Evolutionary conservation across 352 stramenopile species (phyloP).

Genomic region (Halophytophthora batemanensis): DNA sequence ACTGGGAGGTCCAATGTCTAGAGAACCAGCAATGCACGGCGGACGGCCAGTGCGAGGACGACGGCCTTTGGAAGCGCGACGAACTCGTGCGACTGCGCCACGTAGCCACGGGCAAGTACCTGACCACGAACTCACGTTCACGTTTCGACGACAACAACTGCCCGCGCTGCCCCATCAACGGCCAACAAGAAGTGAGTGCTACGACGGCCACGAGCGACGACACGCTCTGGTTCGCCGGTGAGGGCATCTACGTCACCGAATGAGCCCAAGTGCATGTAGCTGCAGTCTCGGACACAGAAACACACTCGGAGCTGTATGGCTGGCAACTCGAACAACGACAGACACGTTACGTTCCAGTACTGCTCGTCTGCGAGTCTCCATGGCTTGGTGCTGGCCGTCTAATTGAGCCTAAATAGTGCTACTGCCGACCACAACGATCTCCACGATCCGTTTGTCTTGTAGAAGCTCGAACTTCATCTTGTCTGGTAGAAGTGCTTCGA

Average conservation of each 20-base stretch:
- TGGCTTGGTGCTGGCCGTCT: too few species aligned
- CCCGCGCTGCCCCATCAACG: slow-evolving; percentile 78
- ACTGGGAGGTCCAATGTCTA: slow-evolving; percentile 76
- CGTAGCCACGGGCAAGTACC: slow-evolving; percentile 41
- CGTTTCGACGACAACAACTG: slow-evolving; percentile 83
- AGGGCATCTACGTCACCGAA: slow-evolving; percentile 79
- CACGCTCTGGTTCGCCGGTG: slow-evolving; percentile 75
- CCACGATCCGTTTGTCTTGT: too few species aligned
- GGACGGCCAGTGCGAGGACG: slow-evolving; percentile 62
- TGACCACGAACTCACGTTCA: slow-evolving; percentile 42
- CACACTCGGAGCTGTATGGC: too few species aligned
- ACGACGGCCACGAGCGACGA: slow-evolving; percentile 39
- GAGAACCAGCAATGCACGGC: slow-evolving; percentile 73
- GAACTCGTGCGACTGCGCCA: slow-evolving; percentile 71
- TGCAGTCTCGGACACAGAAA: background rate
- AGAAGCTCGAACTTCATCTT: slow-evolving; percentile 4
- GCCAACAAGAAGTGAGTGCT: slow-evolving; percentile 81
- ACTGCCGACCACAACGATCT: too few species aligned
- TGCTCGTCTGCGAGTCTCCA: too few species aligned
- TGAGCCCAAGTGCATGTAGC: slow-evolving; percentile 13
- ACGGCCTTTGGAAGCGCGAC: slow-evolving; percentile 72
- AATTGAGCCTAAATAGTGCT: too few species aligned
- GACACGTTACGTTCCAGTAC: too few species aligned
- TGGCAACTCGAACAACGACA: too few species aligned
- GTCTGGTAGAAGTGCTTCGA: background rate